phyloP scores from a whole-genome alignment of 2,329 filamentous ascomycete genomes.

The Penicillium sp. region DNA sequence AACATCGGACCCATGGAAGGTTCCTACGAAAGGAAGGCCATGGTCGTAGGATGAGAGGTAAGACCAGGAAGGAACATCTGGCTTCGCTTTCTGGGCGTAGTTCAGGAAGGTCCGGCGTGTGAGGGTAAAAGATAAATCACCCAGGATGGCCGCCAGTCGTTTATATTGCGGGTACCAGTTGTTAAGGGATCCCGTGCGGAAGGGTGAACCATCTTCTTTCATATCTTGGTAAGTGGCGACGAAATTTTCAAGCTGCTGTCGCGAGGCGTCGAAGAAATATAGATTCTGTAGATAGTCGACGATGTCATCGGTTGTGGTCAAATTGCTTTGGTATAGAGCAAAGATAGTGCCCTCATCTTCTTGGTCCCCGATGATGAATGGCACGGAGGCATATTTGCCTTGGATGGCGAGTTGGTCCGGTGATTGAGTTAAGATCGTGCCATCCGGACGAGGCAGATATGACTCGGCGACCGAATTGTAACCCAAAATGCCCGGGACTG shows the following conservation, averaged over 20 bases:
- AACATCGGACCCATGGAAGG: conserved; percentile 70
- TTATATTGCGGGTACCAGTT: conserved; percentile 75
- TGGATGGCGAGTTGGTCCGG: conserved; percentile 56
- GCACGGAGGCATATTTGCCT: conserved; percentile 59
- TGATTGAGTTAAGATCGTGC: conserved; percentile 58
- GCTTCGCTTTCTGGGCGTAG: conserved; percentile 46
- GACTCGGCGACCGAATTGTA: conserved; percentile 68
- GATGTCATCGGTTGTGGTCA: conserved; percentile 60
- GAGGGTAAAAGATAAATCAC: conserved; percentile 72
- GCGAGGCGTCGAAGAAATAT: conserved; percentile 60
- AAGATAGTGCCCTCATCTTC: conserved; percentile 80
- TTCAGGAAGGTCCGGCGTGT: conserved; percentile 64
- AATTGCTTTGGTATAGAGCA: conserved; percentile 64
- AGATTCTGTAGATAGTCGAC: conserved; percentile 59
- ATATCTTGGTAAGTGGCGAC: conserved; percentile 62
- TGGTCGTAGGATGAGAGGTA: conserved; percentile 72
- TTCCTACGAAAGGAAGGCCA: conserved; percentile 69
- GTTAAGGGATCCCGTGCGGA: conserved; percentile 66
- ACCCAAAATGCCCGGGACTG: conserved; percentile 65
- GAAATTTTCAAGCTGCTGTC: conserved; percentile 52
- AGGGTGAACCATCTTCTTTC: conserved; percentile 63
- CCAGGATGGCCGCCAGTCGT: conserved; percentile 69
- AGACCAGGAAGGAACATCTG: conserved; percentile 65
- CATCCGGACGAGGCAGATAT: conserved; percentile 72
- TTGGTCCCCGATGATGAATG: conserved; percentile 68